Evolutionary conservation across 1,284 basidiomycete species (phyloP), one percentile per base, ranked within the genome.

Genomic region (Sporisorium reilianum): DNA sequence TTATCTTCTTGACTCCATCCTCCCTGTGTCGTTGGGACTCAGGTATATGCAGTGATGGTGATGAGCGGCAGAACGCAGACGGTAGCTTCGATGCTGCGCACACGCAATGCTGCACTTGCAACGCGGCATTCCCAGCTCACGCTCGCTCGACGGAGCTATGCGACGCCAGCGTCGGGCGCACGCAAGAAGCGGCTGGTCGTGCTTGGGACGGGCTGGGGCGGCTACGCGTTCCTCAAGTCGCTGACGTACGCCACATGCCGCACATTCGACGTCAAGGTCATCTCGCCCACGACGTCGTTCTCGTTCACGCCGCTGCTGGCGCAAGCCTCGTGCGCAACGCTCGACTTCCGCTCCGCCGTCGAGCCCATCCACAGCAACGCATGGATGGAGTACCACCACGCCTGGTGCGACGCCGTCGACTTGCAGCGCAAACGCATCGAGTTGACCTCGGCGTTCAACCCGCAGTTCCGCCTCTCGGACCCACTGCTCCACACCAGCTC

Each of bases 151-250:
- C n/a, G n/a, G n/a, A n/a, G n/a, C n/a, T n/a, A n/a, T n/a, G n/a
- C n/a, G n/a, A n/a, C n/a, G n/a, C n/a, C n/a, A n/a, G n/a, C n/a
- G n/a, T n/a, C n/a, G n/a, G n/a, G n/a, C n/a, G n/a, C n/a, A n/a
- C n/a, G n/a, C 77, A 91, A 90, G 76, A 88, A 91, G 69, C 88
- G 89, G 34, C 88, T 94, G 25, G 89, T 94, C n/a, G 90, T 94
- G 62, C 87, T 94, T 1, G 93, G 93, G 2, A 91, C 90, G 9
- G 93, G 93, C 23, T 94, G 92, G 93, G 92, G 91, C 61, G 93
- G 92, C 0, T 93, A 93, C 79, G 44, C 76, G 11, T 62, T 78
- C 14, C 68, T 78, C 46, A 77, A 77, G 36, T 36, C 49, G 7
- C 59, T 77, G 25, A 48, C 54, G 0, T 42, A 28, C 26, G 1